Evolutionary conservation across 139 green algal genomes (phyloP), one percentile per base, ranked within the genome.

Genomic region (Eudorina sp.): DNA sequence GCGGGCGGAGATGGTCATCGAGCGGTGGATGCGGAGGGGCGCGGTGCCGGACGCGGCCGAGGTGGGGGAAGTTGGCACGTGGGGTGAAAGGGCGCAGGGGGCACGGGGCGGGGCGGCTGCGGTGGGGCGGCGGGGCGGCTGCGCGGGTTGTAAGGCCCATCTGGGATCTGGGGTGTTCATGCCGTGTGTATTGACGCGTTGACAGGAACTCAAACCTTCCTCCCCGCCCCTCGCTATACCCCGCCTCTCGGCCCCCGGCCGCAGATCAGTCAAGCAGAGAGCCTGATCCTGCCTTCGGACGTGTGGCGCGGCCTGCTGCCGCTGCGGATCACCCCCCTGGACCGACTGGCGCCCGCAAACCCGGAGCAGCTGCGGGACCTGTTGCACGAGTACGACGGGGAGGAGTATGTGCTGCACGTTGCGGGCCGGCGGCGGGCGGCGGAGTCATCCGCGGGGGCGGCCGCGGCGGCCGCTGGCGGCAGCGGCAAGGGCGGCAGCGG

Each of bases 1-100:
- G 93, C 90, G 97, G 0, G 94, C 93, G 16, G 96, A 98, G 90
- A 95, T 98, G 85, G 88, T 97, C 31, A 94, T 94, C 0, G 89
- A 95, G 83, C 40, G 75, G 18, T 98, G 94, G 94, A 78, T 98
- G 38, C n/a, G 79, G 1, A 55, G 66, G 27, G 90, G 93, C 23
- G 19, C 43, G 70, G 90, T 95, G 45, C 91, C 92, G 8, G 75
- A 72, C 5, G 84, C 90, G 19, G 64, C 75, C 16, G 74, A 95
- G 90, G 95, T 96, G 66, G 8, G 92, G 0, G 36, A 4, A 29
- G 46, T 34, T 19, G 29, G 40, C 4, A 46, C 14, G 3, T 38
- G 19, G 78, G 3, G 25, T 21, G 29, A 13, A 2, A 38, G 40
- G 60, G 41, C 41, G 41, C 4, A 6, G 34, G 68, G 9, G 68